Conservation (phyloP, 805 yeast genomes). For the Suhomyces faveliae region DNA sequence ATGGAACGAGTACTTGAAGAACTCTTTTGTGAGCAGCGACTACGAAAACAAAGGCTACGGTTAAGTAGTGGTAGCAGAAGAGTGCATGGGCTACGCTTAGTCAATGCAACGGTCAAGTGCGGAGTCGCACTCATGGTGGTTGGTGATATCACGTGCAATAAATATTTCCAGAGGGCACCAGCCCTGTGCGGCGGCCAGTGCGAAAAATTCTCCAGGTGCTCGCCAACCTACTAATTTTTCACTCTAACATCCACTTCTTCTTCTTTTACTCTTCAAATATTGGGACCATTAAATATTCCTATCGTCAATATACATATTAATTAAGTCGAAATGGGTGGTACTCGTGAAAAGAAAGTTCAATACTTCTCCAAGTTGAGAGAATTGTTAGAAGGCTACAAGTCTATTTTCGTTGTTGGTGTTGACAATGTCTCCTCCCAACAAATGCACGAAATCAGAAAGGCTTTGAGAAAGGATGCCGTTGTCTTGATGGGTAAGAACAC, state of each 20-base stretch:
- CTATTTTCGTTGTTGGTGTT: conserved; percentile 98
- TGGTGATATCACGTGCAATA: not conserved
- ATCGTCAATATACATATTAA: conserved; percentile 49
- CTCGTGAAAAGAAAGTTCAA: conserved; percentile 95
- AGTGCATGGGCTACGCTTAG: no score
- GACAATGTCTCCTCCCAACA: conserved; percentile 99
- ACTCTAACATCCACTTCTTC: not conserved
- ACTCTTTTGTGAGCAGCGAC: conserved; percentile 64
- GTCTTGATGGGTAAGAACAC: conserved; percentile 99
- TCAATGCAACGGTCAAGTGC: no score
- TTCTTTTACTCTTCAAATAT: conserved; percentile 10
- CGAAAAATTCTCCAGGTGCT: conserved; percentile 5
- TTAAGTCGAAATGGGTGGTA: conserved; percentile 99
- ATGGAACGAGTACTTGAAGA: conserved; percentile 57
- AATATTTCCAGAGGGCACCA: not conserved
- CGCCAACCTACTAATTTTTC: conserved; percentile 1
- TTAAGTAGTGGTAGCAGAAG: no score
- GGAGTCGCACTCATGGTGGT: no score
- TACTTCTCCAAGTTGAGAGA: conserved; percentile 95
- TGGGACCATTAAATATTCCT: conserved; percentile 86
- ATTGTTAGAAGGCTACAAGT: conserved; percentile 94
- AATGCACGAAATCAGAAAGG: conserved; percentile 99
- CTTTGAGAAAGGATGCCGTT: conserved; percentile 91
- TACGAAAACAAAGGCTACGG: conserved; percentile 55
- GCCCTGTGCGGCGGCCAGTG: conserved; percentile 1